Evolutionary conservation across 495 filamentous ascomycete species (phyloP).

Genomic region (Thermothielavioides terrestris): DNA sequence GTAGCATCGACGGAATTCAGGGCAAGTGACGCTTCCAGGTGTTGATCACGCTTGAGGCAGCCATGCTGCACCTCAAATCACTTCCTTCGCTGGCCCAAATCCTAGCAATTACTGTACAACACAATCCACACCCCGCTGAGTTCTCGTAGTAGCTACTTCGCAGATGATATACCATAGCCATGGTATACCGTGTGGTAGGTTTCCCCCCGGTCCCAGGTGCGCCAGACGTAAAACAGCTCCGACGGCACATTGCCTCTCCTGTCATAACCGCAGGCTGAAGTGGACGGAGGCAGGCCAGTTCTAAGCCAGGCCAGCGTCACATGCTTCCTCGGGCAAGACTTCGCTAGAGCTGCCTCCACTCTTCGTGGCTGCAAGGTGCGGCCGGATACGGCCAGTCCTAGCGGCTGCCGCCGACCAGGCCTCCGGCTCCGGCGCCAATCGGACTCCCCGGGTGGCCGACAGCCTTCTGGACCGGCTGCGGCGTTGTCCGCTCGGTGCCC

Average conservation of each 20-base stretch:
- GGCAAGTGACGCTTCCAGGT: background rate
- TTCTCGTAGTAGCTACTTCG: background rate
- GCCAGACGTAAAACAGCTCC: background rate
- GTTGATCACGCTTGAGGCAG: background rate
- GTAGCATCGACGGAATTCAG: background rate
- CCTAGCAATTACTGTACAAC: conserved; percentile 3
- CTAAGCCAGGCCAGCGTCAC: too few relatives aligned
- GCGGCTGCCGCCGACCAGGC: conserved; percentile 6
- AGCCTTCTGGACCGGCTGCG: conserved; percentile 24
- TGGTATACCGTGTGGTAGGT: background rate
- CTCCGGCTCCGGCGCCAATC: conserved; percentile 41
- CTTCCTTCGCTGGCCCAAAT: conserved; percentile 2
- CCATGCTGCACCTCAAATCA: conserved; percentile 2
- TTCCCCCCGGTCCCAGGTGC: background rate
- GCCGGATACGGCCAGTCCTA: background rate
- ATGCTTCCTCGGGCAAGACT: background rate
- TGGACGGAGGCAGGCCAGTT: too few relatives aligned
- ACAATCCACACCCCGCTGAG: conserved; percentile 1
- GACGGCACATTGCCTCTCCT: too few relatives aligned
- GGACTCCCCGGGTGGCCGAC: conserved; percentile 44
- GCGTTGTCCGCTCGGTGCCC: conserved; percentile 27
- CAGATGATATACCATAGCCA: conserved; percentile 1
- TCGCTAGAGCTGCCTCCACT: background rate
- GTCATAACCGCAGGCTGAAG: too few relatives aligned
- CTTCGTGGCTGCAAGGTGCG: background rate